Evolutionary conservation across 2,329 filamentous ascomycete genomes (phyloP).

Genomic region (Aspergillus proliferans): DNA sequence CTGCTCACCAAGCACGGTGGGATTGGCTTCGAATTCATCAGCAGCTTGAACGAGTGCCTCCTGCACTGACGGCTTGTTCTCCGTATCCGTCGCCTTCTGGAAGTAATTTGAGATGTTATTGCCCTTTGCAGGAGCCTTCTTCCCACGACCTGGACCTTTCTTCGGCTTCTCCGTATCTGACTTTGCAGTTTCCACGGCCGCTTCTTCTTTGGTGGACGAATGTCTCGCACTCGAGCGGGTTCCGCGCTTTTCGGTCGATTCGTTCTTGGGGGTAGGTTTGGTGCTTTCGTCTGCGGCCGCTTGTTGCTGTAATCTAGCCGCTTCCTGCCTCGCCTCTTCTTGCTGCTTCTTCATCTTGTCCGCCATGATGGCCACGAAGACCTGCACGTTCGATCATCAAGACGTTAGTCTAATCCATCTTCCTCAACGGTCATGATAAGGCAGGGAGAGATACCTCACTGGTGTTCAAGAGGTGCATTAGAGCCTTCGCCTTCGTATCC

Average conservation of each 20-base stretch:
- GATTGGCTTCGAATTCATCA: conserved; percentile 52
- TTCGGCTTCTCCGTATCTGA: conserved; percentile 18
- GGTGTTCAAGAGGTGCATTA: conserved; percentile 42
- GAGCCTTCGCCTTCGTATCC: conserved; percentile 39
- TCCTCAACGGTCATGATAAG: background rate
- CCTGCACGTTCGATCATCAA: conserved; percentile 21
- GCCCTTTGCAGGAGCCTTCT: conserved; percentile 20
- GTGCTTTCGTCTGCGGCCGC: conserved; percentile 19
- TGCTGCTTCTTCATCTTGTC: conserved; percentile 46
- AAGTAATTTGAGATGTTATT: conserved; percentile 55
- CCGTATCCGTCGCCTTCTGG: conserved; percentile 53
- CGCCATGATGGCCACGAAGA: conserved; percentile 45
- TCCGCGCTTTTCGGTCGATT: conserved; percentile 19
- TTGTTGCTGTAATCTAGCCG: conserved; percentile 25
- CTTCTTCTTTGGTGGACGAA: conserved; percentile 10
- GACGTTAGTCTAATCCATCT: background rate
- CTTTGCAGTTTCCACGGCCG: conserved; percentile 11
- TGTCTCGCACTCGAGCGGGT: conserved; percentile 28
- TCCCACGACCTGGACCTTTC: conserved; percentile 17
- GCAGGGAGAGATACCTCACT: conserved; percentile 31
- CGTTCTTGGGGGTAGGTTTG: conserved; percentile 13
- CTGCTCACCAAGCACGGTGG: conserved; percentile 57
- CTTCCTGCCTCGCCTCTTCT: conserved; percentile 35
- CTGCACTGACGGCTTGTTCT: conserved; percentile 48
- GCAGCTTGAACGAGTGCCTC: conserved; percentile 55